A percentile compares a stretch with the other conserved stretches of the same genome.
phyloP scores from a whole-genome alignment of 2,329 filamentous ascomycete species.

The Grosmannia huntii region DNA sequence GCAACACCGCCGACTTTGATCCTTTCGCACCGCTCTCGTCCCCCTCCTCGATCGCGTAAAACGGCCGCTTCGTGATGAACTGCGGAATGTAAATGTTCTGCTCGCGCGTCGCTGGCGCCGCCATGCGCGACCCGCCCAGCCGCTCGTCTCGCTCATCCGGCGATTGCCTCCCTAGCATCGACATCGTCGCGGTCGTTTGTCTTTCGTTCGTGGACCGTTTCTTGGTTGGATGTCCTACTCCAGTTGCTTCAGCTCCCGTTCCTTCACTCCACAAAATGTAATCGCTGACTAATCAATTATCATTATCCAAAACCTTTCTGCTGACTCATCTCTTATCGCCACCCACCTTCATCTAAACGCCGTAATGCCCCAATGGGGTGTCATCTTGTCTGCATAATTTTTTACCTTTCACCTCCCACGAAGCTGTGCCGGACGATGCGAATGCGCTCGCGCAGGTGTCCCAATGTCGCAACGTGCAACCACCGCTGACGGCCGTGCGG shows the following conservation, averaged over 20 bases:
- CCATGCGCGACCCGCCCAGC: constrained; percentile 11
- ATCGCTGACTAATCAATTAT: too few relatives aligned
- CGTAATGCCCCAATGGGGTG: background rate
- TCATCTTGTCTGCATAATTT: background rate
- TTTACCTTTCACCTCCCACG: background rate
- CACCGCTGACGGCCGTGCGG: constrained; percentile 1
- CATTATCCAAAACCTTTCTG: too few relatives aligned
- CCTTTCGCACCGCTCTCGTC: constrained; percentile 16
- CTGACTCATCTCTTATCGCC: constrained; percentile 2
- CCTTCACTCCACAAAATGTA: too few relatives aligned
- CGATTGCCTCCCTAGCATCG: constrained; percentile 13
- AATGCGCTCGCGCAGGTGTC: background rate
- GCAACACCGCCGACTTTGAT: constrained; percentile 33
- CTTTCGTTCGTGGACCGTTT: too few relatives aligned
- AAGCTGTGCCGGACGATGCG: background rate
- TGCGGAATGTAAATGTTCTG: constrained; percentile 97
- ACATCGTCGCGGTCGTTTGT: constrained; percentile 4
- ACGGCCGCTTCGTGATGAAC: constrained; percentile 96
- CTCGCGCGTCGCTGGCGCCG: constrained; percentile 44
- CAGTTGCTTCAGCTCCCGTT: too few relatives aligned
- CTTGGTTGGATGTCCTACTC: too few relatives aligned
- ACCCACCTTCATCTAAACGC: too few relatives aligned
- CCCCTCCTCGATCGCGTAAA: constrained; percentile 69
- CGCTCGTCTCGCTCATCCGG: constrained; percentile 12
- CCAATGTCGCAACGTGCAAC: constrained; percentile 9